phyloP scores from a whole-genome alignment of 306 rosid genomes.

The Herpetospermum pedunculosum region DNA sequence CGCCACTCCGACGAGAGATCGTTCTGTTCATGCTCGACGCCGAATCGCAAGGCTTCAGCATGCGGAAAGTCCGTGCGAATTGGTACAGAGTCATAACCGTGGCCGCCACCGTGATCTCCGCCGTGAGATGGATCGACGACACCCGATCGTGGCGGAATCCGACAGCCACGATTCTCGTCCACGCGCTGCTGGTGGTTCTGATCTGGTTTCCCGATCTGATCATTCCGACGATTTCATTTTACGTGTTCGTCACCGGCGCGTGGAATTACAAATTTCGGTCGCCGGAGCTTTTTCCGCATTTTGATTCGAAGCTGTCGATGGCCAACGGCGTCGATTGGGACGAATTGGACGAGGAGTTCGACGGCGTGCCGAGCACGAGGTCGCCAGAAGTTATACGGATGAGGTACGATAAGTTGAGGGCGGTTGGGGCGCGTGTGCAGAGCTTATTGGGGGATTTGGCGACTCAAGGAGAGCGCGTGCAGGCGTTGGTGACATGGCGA shows the following conservation, averaged over 20 bases:
- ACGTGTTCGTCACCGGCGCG: conserved; percentile 45
- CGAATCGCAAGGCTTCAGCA: conserved; percentile 59
- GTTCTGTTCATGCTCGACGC: conserved; percentile 63
- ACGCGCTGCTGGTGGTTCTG: conserved; percentile 47
- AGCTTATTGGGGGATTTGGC: conserved; percentile 63
- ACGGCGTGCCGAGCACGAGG: conserved; percentile 36
- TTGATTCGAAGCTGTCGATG: conserved; percentile 51
- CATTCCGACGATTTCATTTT: conserved; percentile 44
- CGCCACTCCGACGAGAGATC: conserved; percentile 51
- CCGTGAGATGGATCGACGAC: conserved; percentile 54
- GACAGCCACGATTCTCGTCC: conserved; percentile 56
- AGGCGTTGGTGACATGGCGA: conserved; percentile 84
- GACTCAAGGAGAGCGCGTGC: conserved; percentile 67
- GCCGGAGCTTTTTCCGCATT: conserved; percentile 37
- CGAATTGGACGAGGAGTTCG: conserved; percentile 80
- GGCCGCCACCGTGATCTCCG: conserved; percentile 34
- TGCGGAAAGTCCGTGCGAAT: conserved; percentile 67
- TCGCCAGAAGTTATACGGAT: conserved; percentile 24
- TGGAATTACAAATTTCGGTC: conserved; percentile 69
- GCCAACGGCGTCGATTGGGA: conserved; percentile 45
- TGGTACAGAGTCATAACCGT: conserved; percentile 58
- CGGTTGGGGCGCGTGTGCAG: conserved; percentile 65
- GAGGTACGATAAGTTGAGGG: conserved; percentile 63
- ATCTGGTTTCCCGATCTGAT: conserved; percentile 90
- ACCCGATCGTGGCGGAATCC: conserved; percentile 82